These are phyloP conservation scores for Umbellularia californica DNA, from an alignment of 164 flowering plant genomes.

Conservation along the genomic window DNA sequence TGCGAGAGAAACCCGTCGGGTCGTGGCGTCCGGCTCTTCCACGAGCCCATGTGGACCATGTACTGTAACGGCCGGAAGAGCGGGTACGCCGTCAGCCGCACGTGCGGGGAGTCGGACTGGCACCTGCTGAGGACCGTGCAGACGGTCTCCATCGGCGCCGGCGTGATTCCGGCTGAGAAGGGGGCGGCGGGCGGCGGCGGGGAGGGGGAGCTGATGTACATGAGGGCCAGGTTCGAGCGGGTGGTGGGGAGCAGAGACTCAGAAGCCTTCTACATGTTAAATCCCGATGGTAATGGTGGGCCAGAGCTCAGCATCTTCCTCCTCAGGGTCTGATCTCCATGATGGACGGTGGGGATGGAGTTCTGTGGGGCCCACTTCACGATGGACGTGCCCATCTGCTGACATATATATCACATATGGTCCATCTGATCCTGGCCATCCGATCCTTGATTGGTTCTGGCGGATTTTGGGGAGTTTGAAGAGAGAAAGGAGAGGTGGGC, in stretches of 20 bases:
- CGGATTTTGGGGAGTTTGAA: too few species aligned
- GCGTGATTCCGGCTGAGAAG: constrained; percentile 66
- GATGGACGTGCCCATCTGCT: not conserved
- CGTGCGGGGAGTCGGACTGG: constrained; percentile 50
- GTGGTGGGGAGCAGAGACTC: constrained; percentile 63
- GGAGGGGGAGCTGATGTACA: constrained; percentile 75
- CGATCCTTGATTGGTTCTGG: too few species aligned
- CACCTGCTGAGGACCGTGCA: constrained; percentile 67
- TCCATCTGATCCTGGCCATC: not conserved
- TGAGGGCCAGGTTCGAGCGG: constrained; percentile 71
- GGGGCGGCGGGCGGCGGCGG: constrained; percentile 14
- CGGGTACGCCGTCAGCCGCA: constrained; percentile 59
- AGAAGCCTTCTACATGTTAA: constrained; percentile 69
- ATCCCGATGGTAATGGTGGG: constrained; percentile 60
- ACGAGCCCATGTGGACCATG: constrained; percentile 81
- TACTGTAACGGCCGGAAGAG: constrained; percentile 81
- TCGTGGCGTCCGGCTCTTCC: constrained; percentile 33
- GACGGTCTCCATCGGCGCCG: constrained; percentile 81
- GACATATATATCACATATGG: too few species aligned
- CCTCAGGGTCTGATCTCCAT: constrained; percentile 36
- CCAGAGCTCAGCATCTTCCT: constrained; percentile 67
- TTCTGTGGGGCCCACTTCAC: not conserved
- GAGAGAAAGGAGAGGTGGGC: too few species aligned
- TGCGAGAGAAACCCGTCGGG: constrained; percentile 40
- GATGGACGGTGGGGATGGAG: not conserved